Conservation (phyloP, 2,329 filamentous ascomycete genomes). For the Pseudogymnoascus sp. region DNA sequence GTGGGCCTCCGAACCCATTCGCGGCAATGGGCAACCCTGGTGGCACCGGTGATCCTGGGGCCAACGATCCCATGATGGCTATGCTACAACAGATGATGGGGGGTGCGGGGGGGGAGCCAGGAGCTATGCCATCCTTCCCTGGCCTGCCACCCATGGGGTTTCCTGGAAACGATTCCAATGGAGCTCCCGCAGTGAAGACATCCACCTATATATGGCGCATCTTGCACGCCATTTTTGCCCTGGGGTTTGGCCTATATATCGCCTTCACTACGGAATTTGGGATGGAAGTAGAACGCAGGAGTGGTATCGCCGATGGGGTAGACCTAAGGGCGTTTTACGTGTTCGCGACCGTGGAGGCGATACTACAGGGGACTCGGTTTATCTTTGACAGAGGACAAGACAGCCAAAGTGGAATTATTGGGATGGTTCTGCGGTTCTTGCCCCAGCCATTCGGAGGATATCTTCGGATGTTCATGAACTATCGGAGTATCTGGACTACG, state of each 20-base stretch:
- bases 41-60: constrained; percentile 15
- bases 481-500: constrained; percentile 62
- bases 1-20: constrained; percentile 22
- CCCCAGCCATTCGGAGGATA: constrained; percentile 57
- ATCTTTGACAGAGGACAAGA: constrained; percentile 54
- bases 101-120: constrained; percentile 25
- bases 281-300: no score
- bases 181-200: constrained; percentile 28
- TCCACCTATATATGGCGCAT: constrained; percentile 57
- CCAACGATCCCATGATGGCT: constrained; percentile 60
- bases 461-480: constrained; percentile 51
- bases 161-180: constrained; percentile 22
- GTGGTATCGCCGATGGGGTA: no score
- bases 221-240: constrained; percentile 62
- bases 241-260: constrained; percentile 63
- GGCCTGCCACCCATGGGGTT: constrained; percentile 34
- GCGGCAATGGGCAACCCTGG: constrained; percentile 25
- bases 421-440: constrained; percentile 54
- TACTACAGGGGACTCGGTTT: constrained; percentile 63
- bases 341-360: constrained; percentile 69
- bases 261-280: constrained; percentile 59
- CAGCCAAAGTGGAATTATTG: constrained; percentile 53
- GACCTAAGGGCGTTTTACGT: constrained; percentile 49
- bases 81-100: constrained; percentile 69
- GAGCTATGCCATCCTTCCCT: constrained; percentile 27